Conservation (phyloP, 2,329 filamentous ascomycete genomes). For the Biscogniauxia mediterranea region DNA sequence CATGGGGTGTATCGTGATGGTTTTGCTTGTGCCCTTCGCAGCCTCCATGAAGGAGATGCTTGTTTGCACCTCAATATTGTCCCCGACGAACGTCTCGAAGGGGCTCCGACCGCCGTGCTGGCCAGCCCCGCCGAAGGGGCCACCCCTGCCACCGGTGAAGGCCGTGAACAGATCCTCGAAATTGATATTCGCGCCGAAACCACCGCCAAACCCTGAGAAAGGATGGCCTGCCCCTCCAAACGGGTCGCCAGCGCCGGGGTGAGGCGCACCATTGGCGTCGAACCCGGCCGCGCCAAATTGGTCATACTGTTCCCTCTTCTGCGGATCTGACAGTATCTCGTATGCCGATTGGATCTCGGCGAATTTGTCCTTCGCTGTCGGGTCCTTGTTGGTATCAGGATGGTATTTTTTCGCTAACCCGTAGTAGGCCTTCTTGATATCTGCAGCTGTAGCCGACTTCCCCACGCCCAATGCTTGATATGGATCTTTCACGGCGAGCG, state of each 20-base stretch:
- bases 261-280: conserved; percentile 65
- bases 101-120: conserved; percentile 57
- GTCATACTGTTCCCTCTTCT: conserved; percentile 92
- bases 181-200: conserved; percentile 82
- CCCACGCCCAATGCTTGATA: conserved; percentile 83
- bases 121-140: conserved; percentile 55
- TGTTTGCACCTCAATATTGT: conserved; percentile 92
- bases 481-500: conserved; percentile 66
- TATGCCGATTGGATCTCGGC: conserved; percentile 91
- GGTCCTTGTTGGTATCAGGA: conserved; percentile 95
- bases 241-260: conserved; percentile 54
- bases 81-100: conserved; percentile 85
- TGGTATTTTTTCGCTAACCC: conserved; percentile 96
- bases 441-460: conserved; percentile 75
- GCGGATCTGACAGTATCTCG: conserved; percentile 85
- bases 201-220: conserved; percentile 56
- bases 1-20: conserved; percentile 82
- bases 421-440: conserved; percentile 99
- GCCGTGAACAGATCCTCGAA: conserved; percentile 95
- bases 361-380: conserved; percentile 91
- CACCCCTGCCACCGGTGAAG: conserved; percentile 61
- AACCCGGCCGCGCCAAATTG: conserved; percentile 87
- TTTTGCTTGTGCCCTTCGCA: conserved; percentile 84
- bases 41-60: conserved; percentile 96
- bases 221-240: conserved; percentile 61